phyloP scores from a whole-genome alignment of 805 yeast species.

The Myxozyma neglecta region DNA sequence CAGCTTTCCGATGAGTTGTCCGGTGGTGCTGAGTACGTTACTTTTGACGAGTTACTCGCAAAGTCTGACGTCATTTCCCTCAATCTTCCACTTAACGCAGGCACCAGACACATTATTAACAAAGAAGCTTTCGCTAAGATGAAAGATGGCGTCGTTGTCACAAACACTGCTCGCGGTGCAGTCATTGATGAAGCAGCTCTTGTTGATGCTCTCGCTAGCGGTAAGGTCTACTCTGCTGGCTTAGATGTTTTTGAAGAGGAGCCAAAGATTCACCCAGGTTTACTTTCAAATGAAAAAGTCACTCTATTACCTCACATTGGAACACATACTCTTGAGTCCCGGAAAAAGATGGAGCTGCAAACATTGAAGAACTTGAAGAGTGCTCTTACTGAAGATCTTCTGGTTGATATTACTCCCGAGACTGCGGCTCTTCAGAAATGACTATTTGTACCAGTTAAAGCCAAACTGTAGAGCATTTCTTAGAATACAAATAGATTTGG shows the following conservation, averaged over 20 bases:
- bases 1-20: conserved; percentile 62
- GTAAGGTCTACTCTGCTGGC: conserved; percentile 59
- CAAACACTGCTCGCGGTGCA: conserved; percentile 89
- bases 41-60: conserved; percentile 64
- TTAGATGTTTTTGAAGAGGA: conserved; percentile 66
- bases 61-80: conserved; percentile 69
- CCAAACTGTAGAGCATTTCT: no score
- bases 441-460: no score
- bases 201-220: conserved; percentile 51
- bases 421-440: conserved; percentile 9
- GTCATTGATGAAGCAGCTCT: conserved; percentile 61
- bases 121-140: conserved; percentile 59
- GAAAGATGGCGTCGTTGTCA: conserved; percentile 75
- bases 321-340: conserved; percentile 72
- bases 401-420: conserved; percentile 38
- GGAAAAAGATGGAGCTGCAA: conserved; percentile 74
- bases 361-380: conserved; percentile 65
- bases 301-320: conserved; percentile 87
- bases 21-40: conserved; percentile 66
- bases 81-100: conserved; percentile 71
- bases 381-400: conserved; percentile 65
- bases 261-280: conserved; percentile 59
- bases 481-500: no score
- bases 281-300: conserved; percentile 50
- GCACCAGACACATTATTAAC: conserved; percentile 70